Base-by-base conservation (phyloP, 768 basidiomycete genomes). In the Galerina marginata region DNA sequence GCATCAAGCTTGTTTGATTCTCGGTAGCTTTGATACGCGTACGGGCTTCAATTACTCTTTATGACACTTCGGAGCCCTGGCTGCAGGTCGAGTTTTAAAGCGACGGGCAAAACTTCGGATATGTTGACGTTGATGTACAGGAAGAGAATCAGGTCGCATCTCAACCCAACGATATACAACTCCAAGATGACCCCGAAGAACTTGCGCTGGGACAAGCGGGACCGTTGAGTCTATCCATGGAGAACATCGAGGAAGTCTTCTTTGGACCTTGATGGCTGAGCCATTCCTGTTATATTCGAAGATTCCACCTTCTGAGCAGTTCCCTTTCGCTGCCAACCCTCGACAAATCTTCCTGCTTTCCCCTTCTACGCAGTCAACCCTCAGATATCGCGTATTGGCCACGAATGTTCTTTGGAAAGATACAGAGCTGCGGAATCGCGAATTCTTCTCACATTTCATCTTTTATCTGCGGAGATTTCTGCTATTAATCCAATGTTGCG, bases 401-500 rank as follows among this genome's bases (percentile, higher is more conserved):
- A 23, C 23, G 16, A 20, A 20, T 20, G 20, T 20, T 20, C 12
- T 11, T 2, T 29, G 51, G 38, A 14, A 40, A 14, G 38, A 20
- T 2, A 7, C 10, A 37, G 10, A 25, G 38, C 5, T 25, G 38
- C 40, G 38, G 10, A 29, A 9, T 53, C 23, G 38, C 33, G 23
- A n/a, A 26, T 29, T 53, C 20, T 53, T 53, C 39, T 53, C 51
- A 53, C 51, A 23, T 53, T n/a, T n/a, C 23, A 25, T 2, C 38
- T 53, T 52, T 26, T 53, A 42, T 37, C 51, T 53, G 51, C 51
- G 51, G 37, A 52, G 51, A 20, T 39, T 36, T 39, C 14, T n/a
- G 11, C 23, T 12, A 37, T 51, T n/a, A 9, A 11, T 39, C n/a
- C 50, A 38, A 23, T 1, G 20, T 12, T 12, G 26, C 29, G 23